Conservation (phyloP, 306 rosid genomes). For the Prunus mira region DNA sequence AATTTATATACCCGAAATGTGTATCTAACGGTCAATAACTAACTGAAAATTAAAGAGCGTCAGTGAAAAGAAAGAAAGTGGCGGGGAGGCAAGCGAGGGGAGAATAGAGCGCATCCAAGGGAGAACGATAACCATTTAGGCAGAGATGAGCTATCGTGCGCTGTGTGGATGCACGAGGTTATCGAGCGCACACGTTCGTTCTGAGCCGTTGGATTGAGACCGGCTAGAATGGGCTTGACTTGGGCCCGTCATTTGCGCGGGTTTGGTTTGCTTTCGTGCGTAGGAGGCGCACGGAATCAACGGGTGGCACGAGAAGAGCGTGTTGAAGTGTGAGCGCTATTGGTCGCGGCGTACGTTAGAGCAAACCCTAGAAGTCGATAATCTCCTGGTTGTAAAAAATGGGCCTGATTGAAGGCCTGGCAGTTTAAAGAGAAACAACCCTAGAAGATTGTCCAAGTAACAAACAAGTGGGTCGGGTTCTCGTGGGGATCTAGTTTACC, state of each 20-base stretch:
- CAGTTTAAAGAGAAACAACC: background rate
- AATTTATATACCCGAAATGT: slow-evolving; percentile 22
- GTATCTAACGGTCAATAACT: slow-evolving; percentile 39
- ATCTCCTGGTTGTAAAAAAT: background rate
- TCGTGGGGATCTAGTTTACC: too few relatives aligned
- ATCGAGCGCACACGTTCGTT: slow-evolving; percentile 32
- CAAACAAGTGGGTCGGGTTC: background rate
- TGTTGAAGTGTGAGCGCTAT: background rate
- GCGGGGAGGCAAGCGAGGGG: slow-evolving; percentile 43
- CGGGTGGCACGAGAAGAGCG: background rate
- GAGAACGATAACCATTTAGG: slow-evolving; percentile 41
- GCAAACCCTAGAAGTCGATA: background rate
- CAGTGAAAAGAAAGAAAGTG: slow-evolving; percentile 24
- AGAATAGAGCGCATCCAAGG: slow-evolving; percentile 55
- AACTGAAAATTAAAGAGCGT: slow-evolving; percentile 11
- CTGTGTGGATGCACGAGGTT: slow-evolving; percentile 29
- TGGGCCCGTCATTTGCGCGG: background rate
- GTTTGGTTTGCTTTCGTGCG: background rate
- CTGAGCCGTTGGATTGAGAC: slow-evolving; percentile 30
- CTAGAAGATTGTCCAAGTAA: background rate
- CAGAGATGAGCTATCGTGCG: slow-evolving; percentile 40
- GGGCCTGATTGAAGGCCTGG: background rate
- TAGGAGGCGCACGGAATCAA: background rate
- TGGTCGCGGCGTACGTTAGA: slow-evolving; percentile 16
- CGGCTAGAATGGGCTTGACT: background rate